Conservation (phyloP, 2,329 filamentous ascomycete genomes). For the Cadophora luteo-olivacea region DNA sequence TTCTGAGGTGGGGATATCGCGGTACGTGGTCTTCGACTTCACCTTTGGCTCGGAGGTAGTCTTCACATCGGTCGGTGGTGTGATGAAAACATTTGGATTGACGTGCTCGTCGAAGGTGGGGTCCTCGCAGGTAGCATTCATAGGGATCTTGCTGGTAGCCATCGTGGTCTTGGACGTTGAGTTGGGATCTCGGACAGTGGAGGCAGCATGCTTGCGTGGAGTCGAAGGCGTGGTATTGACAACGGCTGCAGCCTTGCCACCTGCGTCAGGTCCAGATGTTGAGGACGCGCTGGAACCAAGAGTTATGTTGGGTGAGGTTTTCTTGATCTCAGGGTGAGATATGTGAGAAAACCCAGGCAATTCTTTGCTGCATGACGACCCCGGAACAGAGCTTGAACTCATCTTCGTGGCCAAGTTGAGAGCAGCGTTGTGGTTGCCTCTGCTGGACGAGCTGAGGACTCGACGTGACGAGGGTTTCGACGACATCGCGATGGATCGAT, state of each 20-base stretch:
- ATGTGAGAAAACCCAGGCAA: not conserved
- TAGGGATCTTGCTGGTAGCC: not conserved
- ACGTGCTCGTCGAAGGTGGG: not conserved
- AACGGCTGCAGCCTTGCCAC: not conserved
- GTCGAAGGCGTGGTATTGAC: not conserved
- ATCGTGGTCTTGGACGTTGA: not conserved
- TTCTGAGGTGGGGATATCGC: slow-evolving; percentile 9
- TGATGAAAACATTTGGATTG: not conserved
- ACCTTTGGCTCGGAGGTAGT: not conserved
- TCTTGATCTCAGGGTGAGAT: not conserved
- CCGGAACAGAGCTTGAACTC: not conserved
- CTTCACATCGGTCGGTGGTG: not conserved
- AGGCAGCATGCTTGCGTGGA: not conserved
- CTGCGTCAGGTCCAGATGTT: not conserved
- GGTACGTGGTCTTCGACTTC: not conserved
- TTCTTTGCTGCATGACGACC: no score
- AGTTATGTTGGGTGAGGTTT: not conserved
- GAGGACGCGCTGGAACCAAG: not conserved
- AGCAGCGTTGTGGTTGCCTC: not conserved
- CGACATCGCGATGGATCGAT: not conserved
- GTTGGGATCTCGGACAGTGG: not conserved
- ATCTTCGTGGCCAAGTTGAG: not conserved
- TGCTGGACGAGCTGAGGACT: slow-evolving; percentile 3
- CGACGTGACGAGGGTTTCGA: slow-evolving; percentile 1
- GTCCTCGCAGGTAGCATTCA: slow-evolving; percentile 5